These are phyloP conservation scores for Phlyctochytrium arcticum DNA, from an alignment of 192 early-diverging fungal genomes.

Conservation along the genomic window DNA sequence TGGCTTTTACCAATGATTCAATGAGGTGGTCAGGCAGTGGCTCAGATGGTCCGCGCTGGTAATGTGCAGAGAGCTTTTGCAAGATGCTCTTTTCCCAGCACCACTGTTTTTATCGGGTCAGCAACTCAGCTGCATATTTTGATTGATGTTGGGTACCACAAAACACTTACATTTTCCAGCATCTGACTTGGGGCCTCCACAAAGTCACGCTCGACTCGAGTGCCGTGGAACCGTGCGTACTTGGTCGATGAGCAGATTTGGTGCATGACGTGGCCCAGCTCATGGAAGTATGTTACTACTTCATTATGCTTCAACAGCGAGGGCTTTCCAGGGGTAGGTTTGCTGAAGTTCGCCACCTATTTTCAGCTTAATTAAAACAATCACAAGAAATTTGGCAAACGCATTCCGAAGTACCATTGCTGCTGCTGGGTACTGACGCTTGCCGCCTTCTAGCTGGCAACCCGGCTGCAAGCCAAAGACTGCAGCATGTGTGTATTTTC, in stretches of 20 bases:
- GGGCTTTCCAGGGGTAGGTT: slow-evolving; percentile 58
- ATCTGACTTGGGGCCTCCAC: slow-evolving; percentile 88
- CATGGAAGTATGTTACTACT: slow-evolving; percentile 80
- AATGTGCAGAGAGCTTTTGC: slow-evolving; percentile 59
- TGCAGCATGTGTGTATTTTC: slow-evolving; percentile 77
- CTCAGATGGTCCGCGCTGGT: slow-evolving; percentile 57
- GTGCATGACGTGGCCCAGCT: slow-evolving; percentile 69
- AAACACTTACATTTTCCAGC: slow-evolving; percentile 68
- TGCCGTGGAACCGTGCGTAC: slow-evolving; percentile 72
- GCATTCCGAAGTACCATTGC: slow-evolving; percentile 76
- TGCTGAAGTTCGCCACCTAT: slow-evolving; percentile 33
- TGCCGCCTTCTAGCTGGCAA: slow-evolving; percentile 34
- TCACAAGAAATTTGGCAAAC: not conserved
- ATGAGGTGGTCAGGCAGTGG: slow-evolving; percentile 66
- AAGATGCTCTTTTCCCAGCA: slow-evolving; percentile 38
- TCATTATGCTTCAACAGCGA: slow-evolving; percentile 77
- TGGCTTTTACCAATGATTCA: slow-evolving; percentile 61
- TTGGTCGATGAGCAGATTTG: slow-evolving; percentile 72
- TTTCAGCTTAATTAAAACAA: not conserved
- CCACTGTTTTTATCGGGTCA: no score
- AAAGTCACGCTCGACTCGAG: slow-evolving; percentile 75
- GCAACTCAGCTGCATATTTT: not conserved
- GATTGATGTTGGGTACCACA: not conserved
- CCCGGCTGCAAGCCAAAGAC: slow-evolving; percentile 73
- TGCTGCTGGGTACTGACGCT: slow-evolving; percentile 58